A percentile compares a stretch with the other conserved stretches of the same genome.
Evolutionary conservation across 2,329 filamentous ascomycete genomes (phyloP).

Genomic region (Pyrenophora tritici-repentis): DNA sequence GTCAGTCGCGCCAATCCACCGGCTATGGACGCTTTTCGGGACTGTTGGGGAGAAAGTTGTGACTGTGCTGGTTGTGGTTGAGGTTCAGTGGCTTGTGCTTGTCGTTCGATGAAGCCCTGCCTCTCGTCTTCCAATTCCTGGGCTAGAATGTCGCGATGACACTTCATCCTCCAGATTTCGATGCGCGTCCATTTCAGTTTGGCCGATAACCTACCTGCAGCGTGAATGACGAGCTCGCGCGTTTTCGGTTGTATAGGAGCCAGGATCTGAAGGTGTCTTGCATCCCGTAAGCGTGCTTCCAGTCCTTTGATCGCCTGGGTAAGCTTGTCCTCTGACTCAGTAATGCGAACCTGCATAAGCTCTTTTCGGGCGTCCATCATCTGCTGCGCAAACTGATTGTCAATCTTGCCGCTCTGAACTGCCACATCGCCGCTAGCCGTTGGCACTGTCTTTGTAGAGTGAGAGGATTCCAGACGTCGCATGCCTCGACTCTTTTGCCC

Average conservation of each 20-base stretch:
- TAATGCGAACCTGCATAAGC: constrained; percentile 82
- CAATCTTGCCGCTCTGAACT: constrained; percentile 73
- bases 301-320: constrained; percentile 74
- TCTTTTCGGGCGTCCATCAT: constrained; percentile 81
- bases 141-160: constrained; percentile 84
- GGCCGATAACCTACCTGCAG: constrained; percentile 81
- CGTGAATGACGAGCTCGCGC: constrained; percentile 81
- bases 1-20: constrained; percentile 42
- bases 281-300: constrained; percentile 83
- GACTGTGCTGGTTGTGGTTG: constrained; percentile 19
- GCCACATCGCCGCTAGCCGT: constrained; percentile 75
- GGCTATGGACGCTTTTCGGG: constrained; percentile 35
- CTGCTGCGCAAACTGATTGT: constrained; percentile 82
- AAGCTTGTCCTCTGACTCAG: constrained; percentile 80
- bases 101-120: constrained; percentile 42
- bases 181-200: constrained; percentile 93
- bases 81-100: constrained; percentile 31
- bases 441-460: constrained; percentile 64
- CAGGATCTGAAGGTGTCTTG: constrained; percentile 84
- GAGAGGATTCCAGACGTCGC: constrained; percentile 67
- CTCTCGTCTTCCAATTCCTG: constrained; percentile 84
- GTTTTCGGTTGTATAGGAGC: constrained; percentile 91
- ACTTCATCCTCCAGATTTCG: constrained; percentile 90
- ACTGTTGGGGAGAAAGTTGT: constrained; percentile 35
- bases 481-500: constrained; percentile 76